phyloP scores from a whole-genome alignment of 768 basidiomycete genomes.

The Tephrocybe sp. region DNA sequence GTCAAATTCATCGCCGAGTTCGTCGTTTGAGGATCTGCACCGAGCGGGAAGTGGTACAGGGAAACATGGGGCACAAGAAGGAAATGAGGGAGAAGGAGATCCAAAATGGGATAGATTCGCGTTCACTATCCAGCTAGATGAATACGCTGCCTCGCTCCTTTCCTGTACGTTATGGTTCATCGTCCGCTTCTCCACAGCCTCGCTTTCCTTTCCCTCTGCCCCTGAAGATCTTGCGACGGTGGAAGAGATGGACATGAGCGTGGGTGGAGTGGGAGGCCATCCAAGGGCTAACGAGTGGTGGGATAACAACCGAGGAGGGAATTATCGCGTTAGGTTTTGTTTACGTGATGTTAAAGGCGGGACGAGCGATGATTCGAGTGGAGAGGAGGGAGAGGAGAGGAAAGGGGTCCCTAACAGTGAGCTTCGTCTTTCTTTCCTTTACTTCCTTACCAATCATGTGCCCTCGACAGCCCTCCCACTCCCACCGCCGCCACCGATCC shows the following conservation, averaged over 20 bases:
- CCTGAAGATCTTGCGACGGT: background rate
- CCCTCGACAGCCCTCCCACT: background rate
- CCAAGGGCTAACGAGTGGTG: too few relatives aligned
- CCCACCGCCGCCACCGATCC: background rate
- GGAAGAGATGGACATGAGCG: background rate
- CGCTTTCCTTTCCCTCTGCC: background rate
- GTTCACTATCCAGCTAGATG: constrained; percentile 70
- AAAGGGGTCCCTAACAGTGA: too few relatives aligned
- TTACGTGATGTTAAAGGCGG: constrained; percentile 13
- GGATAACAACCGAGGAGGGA: constrained; percentile 84
- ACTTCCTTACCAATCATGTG: background rate
- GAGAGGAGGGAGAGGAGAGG: background rate
- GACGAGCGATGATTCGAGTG: background rate
- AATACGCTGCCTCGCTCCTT: constrained; percentile 54
- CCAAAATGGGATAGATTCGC: constrained; percentile 57
- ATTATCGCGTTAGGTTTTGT: constrained; percentile 75
- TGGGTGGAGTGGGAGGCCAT: constrained; percentile 3
- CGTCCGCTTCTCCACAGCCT: constrained; percentile 20
- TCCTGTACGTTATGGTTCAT: constrained; percentile 61
- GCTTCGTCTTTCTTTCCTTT: constrained; percentile 20
- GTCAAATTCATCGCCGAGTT: background rate
- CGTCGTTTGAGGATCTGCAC: background rate
- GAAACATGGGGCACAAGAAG: too few relatives aligned
- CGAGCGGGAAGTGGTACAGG: background rate
- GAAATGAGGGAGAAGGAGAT: background rate